Evolutionary conservation across 192 early-diverging fungal genomes (phyloP).

Genomic region (Coemansia sp.): DNA sequence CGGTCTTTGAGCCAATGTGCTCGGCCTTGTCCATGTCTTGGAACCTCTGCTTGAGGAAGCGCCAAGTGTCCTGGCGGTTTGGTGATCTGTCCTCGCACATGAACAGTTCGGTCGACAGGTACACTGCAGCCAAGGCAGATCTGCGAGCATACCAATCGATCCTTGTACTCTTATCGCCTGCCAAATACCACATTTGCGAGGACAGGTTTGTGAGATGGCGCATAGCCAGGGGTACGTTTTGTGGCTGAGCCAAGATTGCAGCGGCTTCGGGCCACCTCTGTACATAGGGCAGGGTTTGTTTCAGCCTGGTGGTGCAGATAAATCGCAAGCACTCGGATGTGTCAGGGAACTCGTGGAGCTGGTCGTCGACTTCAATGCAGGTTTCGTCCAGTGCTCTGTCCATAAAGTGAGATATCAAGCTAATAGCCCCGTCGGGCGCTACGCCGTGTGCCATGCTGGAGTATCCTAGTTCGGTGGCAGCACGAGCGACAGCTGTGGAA

Average conservation of each 20-base stretch:
- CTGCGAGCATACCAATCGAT: conserved; percentile 90
- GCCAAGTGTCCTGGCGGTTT: conserved; percentile 69
- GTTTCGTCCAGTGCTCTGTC: conserved; percentile 64
- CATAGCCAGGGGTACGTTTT: conserved; percentile 71
- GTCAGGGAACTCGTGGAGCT: conserved; percentile 55
- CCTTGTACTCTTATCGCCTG: conserved; percentile 81
- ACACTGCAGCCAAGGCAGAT: conserved; percentile 77
- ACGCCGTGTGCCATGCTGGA: conserved; percentile 73
- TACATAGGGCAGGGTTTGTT: conserved; percentile 72
- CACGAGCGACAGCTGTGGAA: conserved; percentile 62
- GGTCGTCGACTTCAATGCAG: conserved; percentile 62
- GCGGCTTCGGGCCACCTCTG: conserved; percentile 77
- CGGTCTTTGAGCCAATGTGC: conserved; percentile 17
- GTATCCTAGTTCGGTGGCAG: conserved; percentile 68
- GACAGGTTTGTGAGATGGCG: conserved; percentile 70
- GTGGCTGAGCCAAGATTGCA: conserved; percentile 78
- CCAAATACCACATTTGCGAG: conserved; percentile 86
- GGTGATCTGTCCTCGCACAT: conserved; percentile 90
- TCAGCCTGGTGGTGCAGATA: conserved; percentile 66
- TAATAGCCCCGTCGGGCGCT: conserved; percentile 64
- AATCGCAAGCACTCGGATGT: conserved; percentile 63
- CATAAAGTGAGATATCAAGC: conserved; percentile 79
- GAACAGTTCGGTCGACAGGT: conserved; percentile 86
- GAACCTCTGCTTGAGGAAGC: conserved; percentile 82
- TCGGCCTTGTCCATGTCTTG: conserved; percentile 68